Base-by-base conservation (phyloP, 805 yeast genomes). In the Suhomyces prunicola region DNA sequence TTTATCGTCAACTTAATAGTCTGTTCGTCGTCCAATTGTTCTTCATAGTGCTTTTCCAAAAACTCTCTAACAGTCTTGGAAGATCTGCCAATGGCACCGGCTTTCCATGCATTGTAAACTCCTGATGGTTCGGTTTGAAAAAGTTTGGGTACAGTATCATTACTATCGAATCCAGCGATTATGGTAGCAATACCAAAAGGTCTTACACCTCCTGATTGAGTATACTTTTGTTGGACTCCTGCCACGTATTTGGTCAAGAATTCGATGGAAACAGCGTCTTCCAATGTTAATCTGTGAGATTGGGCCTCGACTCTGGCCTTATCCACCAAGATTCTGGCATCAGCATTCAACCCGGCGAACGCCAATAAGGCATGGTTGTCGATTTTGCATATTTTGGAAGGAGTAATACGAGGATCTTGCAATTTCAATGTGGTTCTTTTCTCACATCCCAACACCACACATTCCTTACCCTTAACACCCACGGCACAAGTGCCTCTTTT, bases 401-500 rank as follows among this genome's bases (percentile, higher is more conserved):
- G 98, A 2, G 97, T 92, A 59, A 90, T 93, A 68, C 98, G 83
- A 47, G 97, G 93, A 72, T 94, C 98, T 74, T 94, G 99, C 60
- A 94, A 79, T 70, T 94, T 94, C 66, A 94, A 77, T 1, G 98
- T 92, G 46, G 96, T 89, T 75, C 98, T 85, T 77, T 93, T 88
- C 71, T 94, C 99, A 74, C 98, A 93, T 22, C 97, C 99, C 46
- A 94, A 80, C 9, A 94, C 97, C 9, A 94, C 98, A 54, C 86
- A 83, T 56, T 85, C 86, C 57, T 81, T 80, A 50, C 98, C 98
- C 69, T 92, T 93, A 54, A 94, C 93, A 41, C 97, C 99, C 46
- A 94, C 97, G 1, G 98, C 97, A 69, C 97, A 90, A 2, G 99
- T 94, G 55, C 99, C 99, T 73, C 98, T 84, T 68, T 93, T 94